phyloP scores from a whole-genome alignment of 2,329 filamentous ascomycete genomes.

The Orbilia ellipsospora region DNA sequence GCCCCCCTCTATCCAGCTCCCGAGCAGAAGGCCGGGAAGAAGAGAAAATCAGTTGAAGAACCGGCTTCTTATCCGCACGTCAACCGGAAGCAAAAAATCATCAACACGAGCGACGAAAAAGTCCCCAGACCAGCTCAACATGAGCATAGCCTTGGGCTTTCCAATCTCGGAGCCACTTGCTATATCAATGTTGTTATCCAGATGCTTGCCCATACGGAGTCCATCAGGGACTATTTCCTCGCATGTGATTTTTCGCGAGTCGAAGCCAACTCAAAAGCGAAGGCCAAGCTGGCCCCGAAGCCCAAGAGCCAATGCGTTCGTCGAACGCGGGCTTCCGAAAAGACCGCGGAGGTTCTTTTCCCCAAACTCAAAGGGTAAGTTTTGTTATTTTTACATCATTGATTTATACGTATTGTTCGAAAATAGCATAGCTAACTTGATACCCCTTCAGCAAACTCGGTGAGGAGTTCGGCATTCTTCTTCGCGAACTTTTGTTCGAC shows the following conservation, averaged over 20 bases:
- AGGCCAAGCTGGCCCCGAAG: constrained; percentile 26
- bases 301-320: constrained; percentile 42
- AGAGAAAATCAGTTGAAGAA: constrained; percentile 40
- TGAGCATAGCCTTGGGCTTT: constrained; percentile 46
- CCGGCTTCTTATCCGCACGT: constrained; percentile 34
- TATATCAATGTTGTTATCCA: constrained; percentile 53
- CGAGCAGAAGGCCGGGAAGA: constrained; percentile 8
- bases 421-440: background rate
- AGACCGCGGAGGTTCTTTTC: constrained; percentile 36
- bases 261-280: constrained; percentile 10
- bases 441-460: constrained; percentile 39
- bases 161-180: constrained; percentile 50
- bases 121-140: constrained; percentile 27
- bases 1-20: background rate
- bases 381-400: background rate
- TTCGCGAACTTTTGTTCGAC: constrained; percentile 39
- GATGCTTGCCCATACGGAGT: constrained; percentile 35
- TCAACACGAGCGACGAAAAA: constrained; percentile 37
- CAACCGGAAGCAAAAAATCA: constrained; percentile 43
- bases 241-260: constrained; percentile 39
- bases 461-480: constrained; percentile 44
- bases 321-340: constrained; percentile 38
- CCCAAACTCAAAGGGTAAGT: constrained; percentile 45
- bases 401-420: background rate
- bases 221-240: constrained; percentile 44